Conservation (phyloP, 2,329 filamentous ascomycete genomes). For the Thielaviopsis populi region DNA sequence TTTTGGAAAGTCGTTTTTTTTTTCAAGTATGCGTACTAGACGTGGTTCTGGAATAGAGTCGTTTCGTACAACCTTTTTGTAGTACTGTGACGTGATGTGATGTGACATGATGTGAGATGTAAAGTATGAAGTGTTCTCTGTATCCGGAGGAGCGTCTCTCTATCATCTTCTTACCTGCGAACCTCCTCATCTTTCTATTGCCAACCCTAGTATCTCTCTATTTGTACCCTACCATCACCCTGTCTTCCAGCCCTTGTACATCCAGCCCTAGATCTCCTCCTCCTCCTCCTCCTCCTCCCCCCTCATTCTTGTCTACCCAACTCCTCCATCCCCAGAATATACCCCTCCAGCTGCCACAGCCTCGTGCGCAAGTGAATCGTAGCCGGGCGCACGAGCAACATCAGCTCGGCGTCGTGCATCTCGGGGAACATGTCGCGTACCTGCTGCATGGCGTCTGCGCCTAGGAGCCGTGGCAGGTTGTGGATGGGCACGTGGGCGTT, state of each 20-base stretch:
- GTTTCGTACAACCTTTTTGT: slow-evolving; percentile 4
- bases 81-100: no score
- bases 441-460: slow-evolving; percentile 29
- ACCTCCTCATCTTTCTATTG: background rate
- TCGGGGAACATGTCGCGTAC: slow-evolving; percentile 25
- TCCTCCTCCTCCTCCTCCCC: background rate
- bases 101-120: background rate
- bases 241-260: background rate
- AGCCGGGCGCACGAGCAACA: slow-evolving; percentile 29
- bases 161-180: background rate
- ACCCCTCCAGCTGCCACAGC: slow-evolving; percentile 46
- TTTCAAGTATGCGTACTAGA: slow-evolving; percentile 5
- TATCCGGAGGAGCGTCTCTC: no score
- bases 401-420: slow-evolving; percentile 27
- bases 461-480: slow-evolving; percentile 37
- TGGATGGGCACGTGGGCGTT: slow-evolving; percentile 34
- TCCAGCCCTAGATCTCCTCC: background rate
- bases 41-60: slow-evolving; percentile 15
- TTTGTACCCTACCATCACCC: background rate
- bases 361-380: slow-evolving; percentile 33
- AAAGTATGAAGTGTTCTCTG: background rate
- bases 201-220: background rate
- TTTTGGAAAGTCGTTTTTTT: background rate
- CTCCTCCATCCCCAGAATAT: slow-evolving; percentile 19
- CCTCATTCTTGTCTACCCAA: background rate